Evolutionary conservation across 2,329 filamentous ascomycete species (phyloP).

Genomic region (Talaromyces sp.): DNA sequence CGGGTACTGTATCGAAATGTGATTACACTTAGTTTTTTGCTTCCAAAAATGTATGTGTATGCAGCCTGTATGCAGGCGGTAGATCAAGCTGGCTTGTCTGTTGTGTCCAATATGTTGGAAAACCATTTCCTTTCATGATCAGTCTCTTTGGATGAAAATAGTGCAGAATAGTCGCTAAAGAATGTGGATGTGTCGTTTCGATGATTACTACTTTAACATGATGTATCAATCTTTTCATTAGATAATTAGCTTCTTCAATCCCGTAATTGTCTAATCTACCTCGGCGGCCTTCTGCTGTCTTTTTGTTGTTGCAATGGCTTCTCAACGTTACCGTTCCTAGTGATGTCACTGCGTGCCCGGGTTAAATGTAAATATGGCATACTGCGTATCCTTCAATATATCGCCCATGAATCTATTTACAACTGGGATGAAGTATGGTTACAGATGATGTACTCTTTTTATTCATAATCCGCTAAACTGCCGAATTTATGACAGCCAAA

Average conservation of each 20-base stretch:
- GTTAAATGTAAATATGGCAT: not conserved
- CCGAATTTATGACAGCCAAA: not conserved
- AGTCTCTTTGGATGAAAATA: not conserved
- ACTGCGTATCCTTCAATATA: too few relatives aligned
- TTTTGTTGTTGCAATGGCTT: too few relatives aligned
- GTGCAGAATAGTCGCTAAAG: not conserved
- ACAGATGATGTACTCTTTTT: not conserved
- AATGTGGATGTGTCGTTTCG: not conserved
- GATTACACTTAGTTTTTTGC: not conserved
- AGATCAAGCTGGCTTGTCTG: not conserved
- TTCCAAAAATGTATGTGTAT: not conserved
- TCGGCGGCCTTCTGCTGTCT: too few relatives aligned
- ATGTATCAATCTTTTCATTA: not conserved
- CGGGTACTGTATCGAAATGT: not conserved
- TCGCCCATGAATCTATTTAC: too few relatives aligned
- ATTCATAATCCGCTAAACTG: not conserved
- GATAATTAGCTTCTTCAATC: too few relatives aligned
- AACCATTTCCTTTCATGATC: not conserved
- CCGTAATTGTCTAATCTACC: too few relatives aligned
- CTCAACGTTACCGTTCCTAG: too few relatives aligned
- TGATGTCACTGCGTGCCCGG: not conserved
- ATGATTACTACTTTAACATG: not conserved
- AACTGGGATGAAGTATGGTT: not conserved
- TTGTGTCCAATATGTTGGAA: not conserved
- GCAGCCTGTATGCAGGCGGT: not conserved